phyloP scores from a whole-genome alignment of 805 yeast species.

The Wickerhamiella siamensis region DNA sequence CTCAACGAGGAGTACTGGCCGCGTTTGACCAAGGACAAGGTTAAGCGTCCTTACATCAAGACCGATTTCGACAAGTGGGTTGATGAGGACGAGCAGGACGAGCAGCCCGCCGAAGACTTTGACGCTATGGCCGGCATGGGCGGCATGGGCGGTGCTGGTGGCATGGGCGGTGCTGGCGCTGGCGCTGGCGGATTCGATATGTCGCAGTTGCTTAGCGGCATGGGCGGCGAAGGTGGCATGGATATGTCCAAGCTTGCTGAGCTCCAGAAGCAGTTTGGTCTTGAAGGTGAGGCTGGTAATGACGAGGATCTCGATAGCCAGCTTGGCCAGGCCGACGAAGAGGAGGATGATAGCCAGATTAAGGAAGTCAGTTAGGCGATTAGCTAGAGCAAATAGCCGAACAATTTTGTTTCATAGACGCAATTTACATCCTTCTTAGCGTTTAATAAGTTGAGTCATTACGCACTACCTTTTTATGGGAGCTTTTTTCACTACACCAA shows the following conservation, averaged over 20 bases:
- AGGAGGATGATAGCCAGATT: background rate
- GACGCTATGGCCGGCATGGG: slow-evolving; percentile 24
- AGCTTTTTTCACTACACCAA: too few species aligned
- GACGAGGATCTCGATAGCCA: slow-evolving; percentile 12
- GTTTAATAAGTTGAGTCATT: too few species aligned
- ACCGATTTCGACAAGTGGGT: slow-evolving; percentile 98
- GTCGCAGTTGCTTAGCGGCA: slow-evolving; percentile 15
- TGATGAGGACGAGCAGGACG: slow-evolving; percentile 95
- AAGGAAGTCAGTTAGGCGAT: background rate
- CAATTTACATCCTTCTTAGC: too few species aligned
- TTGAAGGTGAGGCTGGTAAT: slow-evolving; percentile 11
- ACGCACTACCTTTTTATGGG: too few species aligned
- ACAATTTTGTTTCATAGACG: too few species aligned
- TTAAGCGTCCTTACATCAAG: slow-evolving; percentile 63
- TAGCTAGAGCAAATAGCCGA: too few species aligned
- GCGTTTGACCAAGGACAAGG: slow-evolving; percentile 76
- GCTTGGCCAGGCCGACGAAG: slow-evolving; percentile 17
- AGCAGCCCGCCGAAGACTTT: slow-evolving; percentile 35
- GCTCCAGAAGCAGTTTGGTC: slow-evolving; percentile 10
- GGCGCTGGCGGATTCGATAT: slow-evolving; percentile 20
- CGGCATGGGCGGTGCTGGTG: slow-evolving; percentile 27
- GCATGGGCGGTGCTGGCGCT: slow-evolving; percentile 30
- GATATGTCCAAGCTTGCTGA: slow-evolving; percentile 18
- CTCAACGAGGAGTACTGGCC: slow-evolving; percentile 82
- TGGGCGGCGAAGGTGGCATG: slow-evolving; percentile 20